These are phyloP conservation scores for Trypanosoma platydactyli DNA, from an alignment of 208 protist species.

Conservation along the genomic window DNA sequence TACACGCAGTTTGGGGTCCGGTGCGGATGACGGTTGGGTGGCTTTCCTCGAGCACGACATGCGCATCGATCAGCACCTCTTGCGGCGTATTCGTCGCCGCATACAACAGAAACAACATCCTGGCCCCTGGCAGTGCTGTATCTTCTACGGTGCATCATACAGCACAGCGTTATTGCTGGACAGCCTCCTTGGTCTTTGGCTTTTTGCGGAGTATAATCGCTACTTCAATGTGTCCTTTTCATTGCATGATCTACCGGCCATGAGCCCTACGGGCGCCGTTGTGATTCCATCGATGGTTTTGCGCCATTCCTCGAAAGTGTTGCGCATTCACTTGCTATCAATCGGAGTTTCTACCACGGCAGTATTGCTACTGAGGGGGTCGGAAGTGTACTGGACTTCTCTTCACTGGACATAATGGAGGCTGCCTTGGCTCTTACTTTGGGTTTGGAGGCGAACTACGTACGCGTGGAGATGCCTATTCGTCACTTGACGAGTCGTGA, in stretches of 20 bases:
- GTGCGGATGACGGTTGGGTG: conserved; percentile 11
- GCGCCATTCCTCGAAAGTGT: conserved; percentile 18
- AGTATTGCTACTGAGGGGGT: neutral
- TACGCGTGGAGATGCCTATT: conserved; percentile 24
- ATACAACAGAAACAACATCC: conserved; percentile 2
- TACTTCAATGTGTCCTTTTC: conserved; percentile 16
- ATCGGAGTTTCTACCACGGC: neutral
- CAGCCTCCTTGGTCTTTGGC: conserved; percentile 16
- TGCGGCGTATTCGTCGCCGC: conserved; percentile 15
- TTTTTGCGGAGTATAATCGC: conserved; percentile 22
- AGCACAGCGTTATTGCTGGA: conserved; percentile 23
- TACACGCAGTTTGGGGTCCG: too few relatives aligned
- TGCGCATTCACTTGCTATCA: neutral
- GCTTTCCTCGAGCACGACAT: conserved; percentile 27
- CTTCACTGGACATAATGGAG: conserved; percentile 18
- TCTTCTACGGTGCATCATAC: conserved; percentile 28
- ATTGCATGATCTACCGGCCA: conserved; percentile 15
- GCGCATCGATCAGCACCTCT: conserved; percentile 13
- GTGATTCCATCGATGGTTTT: conserved; percentile 11
- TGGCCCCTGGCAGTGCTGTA: conserved; percentile 22
- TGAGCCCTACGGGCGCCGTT: conserved; percentile 17
- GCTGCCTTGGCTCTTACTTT: conserved; percentile 22
- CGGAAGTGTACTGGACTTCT: neutral
- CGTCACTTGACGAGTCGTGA: conserved; percentile 20
- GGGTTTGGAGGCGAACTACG: conserved; percentile 22